Evolutionary conservation across 2,329 filamentous ascomycete species (phyloP).

Genomic region (Penicillium sp.): DNA sequence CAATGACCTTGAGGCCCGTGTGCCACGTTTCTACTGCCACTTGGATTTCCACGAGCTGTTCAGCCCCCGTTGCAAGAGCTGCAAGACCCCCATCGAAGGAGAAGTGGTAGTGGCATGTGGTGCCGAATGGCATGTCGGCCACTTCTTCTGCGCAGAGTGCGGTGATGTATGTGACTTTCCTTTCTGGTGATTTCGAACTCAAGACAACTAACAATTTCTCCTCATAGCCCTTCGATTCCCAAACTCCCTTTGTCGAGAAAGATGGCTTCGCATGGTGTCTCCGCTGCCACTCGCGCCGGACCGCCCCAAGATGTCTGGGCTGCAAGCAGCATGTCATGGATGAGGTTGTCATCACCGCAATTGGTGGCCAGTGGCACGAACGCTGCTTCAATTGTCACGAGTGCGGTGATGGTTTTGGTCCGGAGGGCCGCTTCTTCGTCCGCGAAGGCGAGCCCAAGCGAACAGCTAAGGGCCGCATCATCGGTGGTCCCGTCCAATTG

Average conservation of each 20-base stretch:
- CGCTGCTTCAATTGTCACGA: conserved; percentile 77
- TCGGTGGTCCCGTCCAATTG: conserved; percentile 44
- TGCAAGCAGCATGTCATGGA: conserved; percentile 80
- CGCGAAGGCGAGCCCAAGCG: conserved; percentile 45
- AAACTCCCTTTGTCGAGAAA: conserved; percentile 84
- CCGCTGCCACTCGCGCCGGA: conserved; percentile 81
- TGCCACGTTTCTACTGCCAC: conserved; percentile 85
- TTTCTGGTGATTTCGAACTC: neutral
- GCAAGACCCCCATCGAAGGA: conserved; percentile 90
- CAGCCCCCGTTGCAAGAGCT: conserved; percentile 86
- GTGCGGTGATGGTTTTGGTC: conserved; percentile 50
- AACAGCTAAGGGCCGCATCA: conserved; percentile 40
- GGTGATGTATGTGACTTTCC: conserved; percentile 54
- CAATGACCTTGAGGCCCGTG: conserved; percentile 53
- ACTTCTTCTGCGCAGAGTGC: conserved; percentile 98
- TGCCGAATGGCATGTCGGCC: conserved; percentile 90
- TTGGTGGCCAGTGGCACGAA: conserved; percentile 89
- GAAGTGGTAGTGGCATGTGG: conserved; percentile 91
- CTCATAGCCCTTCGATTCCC: conserved; percentile 48
- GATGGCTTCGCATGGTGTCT: conserved; percentile 98
- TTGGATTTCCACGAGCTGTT: conserved; percentile 97
- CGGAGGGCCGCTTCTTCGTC: conserved; percentile 56
- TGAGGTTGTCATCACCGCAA: conserved; percentile 76
- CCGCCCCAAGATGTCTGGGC: conserved; percentile 76
- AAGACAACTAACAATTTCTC: conserved; percentile 10